Percentiles rank a stretch among this genome's conserved stretches.
Evolutionary conservation across 768 basidiomycete genomes (phyloP).

Genomic region (Tylopilus felleus): DNA sequence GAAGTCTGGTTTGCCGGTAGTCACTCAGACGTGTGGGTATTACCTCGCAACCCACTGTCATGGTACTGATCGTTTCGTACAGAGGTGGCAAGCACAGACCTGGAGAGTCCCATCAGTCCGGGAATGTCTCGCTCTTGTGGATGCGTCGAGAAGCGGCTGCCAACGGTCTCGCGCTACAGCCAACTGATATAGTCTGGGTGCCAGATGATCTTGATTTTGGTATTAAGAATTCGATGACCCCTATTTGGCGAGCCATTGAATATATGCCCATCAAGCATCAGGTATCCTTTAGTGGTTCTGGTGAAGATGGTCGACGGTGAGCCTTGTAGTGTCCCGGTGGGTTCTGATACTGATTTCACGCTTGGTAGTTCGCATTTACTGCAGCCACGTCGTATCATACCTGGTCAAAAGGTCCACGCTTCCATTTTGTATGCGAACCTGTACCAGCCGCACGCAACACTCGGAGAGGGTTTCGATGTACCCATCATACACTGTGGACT

Average conservation of each 20-base stretch:
- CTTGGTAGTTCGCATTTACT: constrained; percentile 10
- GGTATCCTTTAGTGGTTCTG: constrained; percentile 18
- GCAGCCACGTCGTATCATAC: constrained; percentile 22
- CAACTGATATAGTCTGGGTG: constrained; percentile 5
- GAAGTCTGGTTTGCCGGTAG: constrained; percentile 58
- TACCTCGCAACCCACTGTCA: neutral
- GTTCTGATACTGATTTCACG: neutral
- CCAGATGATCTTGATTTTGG: constrained; percentile 26
- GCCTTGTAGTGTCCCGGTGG: neutral
- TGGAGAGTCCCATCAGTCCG: constrained; percentile 20
- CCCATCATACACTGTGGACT: constrained; percentile 2
- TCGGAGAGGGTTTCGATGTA: constrained; percentile 26
- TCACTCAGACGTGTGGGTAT: constrained; percentile 30
- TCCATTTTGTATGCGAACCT: too few relatives aligned
- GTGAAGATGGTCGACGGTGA: constrained; percentile 18
- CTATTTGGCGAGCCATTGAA: constrained; percentile 15
- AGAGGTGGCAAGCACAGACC: constrained; percentile 25
- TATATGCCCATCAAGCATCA: constrained; percentile 24
- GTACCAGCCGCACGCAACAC: constrained; percentile 17
- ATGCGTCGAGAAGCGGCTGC: constrained; percentile 10
- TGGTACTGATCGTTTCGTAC: neutral
- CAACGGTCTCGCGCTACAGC: constrained; percentile 24
- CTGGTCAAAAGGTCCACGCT: constrained; percentile 20
- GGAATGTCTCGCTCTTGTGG: constrained; percentile 23
- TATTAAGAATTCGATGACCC: constrained; percentile 19